Evolutionary conservation across 2,329 filamentous ascomycete genomes (phyloP), one percentile per base, ranked within the genome.

Genomic region (Bertia moriformis): DNA sequence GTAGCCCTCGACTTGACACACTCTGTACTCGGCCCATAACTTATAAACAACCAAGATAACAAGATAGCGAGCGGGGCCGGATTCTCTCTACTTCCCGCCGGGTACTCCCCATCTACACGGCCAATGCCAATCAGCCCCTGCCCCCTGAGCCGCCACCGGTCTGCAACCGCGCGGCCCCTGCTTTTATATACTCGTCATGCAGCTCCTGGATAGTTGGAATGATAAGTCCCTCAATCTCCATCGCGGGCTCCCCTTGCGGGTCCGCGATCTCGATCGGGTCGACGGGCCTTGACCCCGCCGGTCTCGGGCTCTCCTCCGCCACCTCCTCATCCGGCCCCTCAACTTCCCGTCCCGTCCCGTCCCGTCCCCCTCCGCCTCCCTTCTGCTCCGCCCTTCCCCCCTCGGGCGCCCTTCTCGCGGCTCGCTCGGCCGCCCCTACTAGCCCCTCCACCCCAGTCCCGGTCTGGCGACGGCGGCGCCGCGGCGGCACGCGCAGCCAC

Each of bases 211-310:
- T 66, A 46, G 79, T 73, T 1, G 79, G 79, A 42, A 85, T 72
- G 48, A 84, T 83, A 52, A 82, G 50, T 44, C 69, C 76, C 53
- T 84, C 79, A 48, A 84, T 83, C 56, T 83, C 79, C 32, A 78
- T 56, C 3, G 69, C 66, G 22, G 68, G 65, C 44, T 74, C 69
- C 4, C 57, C 63, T 39, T 59, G 52, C 1, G 48, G 49, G n/a
- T n/a, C n/a, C n/a, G n/a, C n/a, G 12, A 54, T 45, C n/a, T 54
- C 50, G 17, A 48, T 51, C 3, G 53, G 44, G 40, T 55, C 51
- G 22, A 27, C 7, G 7, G 22, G 22, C 22, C n/a, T 27, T n/a
- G n/a, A n/a, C n/a, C n/a, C n/a, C n/a, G n/a, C n/a, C n/a, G n/a
- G n/a, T n/a, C n/a, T n/a, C n/a, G n/a, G n/a, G n/a, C n/a, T n/a